Percentiles rank a stretch among this genome's conserved stretches.
Evolutionary conservation across 2,329 filamentous ascomycete species (phyloP).

Genomic region (Penicillium concentricum): DNA sequence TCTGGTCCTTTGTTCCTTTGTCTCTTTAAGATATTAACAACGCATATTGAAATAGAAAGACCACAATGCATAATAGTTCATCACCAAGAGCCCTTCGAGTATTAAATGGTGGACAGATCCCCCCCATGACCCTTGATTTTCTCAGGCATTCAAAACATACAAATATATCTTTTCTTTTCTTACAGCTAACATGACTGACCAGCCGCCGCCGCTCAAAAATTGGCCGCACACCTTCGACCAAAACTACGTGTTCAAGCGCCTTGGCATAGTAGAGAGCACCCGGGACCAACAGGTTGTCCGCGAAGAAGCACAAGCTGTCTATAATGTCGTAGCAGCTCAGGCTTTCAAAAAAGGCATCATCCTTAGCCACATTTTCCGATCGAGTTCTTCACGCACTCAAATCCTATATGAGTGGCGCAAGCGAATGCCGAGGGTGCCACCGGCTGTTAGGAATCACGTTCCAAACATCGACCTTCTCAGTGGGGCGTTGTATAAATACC

Average conservation of each 20-base stretch:
- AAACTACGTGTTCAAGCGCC: background rate
- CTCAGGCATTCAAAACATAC: background rate
- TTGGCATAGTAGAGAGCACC: background rate
- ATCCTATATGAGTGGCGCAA: background rate
- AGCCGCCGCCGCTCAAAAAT: background rate
- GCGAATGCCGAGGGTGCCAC: background rate
- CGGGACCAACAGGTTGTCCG: background rate
- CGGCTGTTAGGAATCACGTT: background rate
- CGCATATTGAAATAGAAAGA: background rate
- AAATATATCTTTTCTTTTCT: too few species aligned
- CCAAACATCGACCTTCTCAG: background rate
- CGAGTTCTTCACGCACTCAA: background rate
- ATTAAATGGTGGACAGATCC: background rate
- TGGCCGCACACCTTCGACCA: background rate
- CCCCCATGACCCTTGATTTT: background rate
- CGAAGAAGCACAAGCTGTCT: background rate
- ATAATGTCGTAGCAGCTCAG: background rate
- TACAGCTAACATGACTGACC: background rate
- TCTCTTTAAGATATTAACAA: background rate
- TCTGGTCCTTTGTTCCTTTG: background rate
- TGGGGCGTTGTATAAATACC: background rate
- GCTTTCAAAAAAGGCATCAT: accelerated
- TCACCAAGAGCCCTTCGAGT: background rate
- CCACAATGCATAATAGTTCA: background rate
- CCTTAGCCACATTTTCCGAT: background rate